Conservation (phyloP, 352 stramenopile species). For the Pythium guiyangense region DNA sequence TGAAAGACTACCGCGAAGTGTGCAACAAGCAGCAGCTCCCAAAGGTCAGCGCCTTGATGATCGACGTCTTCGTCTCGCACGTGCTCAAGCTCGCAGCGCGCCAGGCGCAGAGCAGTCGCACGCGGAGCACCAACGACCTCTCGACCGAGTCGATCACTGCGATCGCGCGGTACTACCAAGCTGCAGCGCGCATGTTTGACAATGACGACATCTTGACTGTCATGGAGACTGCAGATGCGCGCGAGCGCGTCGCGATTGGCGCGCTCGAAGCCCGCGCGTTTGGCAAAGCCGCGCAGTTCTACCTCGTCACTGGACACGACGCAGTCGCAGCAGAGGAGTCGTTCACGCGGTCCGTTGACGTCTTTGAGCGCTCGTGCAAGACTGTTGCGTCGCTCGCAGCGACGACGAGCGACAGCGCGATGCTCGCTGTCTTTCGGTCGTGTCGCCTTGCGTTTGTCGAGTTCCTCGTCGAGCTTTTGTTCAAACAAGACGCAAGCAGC, state of each 20-base stretch:
- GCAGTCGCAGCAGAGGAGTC: conserved; percentile 39
- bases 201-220: conserved; percentile 73
- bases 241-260: conserved; percentile 47
- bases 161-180: conserved; percentile 67
- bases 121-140: background rate
- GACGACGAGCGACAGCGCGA: conserved; percentile 2
- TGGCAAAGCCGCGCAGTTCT: conserved; percentile 56
- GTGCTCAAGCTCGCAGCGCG: conserved; percentile 70
- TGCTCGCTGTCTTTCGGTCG: conserved; percentile 23
- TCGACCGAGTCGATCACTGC: conserved; percentile 28
- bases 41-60: conserved; percentile 74
- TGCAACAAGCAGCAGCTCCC: conserved; percentile 63
- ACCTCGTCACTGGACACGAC: conserved; percentile 39
- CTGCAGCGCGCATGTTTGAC: conserved; percentile 77
- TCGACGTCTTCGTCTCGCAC: conserved; percentile 78
- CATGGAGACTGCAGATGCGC: conserved; percentile 37
- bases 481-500: conserved; percentile 18
- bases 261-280: conserved; percentile 70
- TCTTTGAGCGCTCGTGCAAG: conserved; percentile 46
- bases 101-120: conserved; percentile 35
- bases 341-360: conserved; percentile 51
- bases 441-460: conserved; percentile 61
- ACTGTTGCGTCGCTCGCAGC: background rate
- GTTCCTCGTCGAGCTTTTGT: conserved; percentile 66
- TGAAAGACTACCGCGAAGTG: conserved; percentile 72